These are phyloP conservation scores for Neoboletus brunneissimus DNA, from an alignment of 768 basidiomycete genomes.

Conservation along the genomic window DNA sequence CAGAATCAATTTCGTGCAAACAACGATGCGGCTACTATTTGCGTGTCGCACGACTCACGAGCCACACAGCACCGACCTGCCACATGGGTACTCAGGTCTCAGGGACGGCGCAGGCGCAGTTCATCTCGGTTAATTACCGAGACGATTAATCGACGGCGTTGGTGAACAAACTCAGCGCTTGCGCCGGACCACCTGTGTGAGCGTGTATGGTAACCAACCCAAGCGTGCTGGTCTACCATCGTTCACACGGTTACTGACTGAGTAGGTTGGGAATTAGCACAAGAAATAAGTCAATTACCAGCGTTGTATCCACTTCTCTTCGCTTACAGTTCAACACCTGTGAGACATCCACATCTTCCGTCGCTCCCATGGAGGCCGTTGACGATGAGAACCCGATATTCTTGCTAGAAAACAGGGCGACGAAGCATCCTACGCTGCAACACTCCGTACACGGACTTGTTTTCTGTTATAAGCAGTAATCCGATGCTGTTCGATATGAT, in stretches of 20 bases:
- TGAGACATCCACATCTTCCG: not conserved
- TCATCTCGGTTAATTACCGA: not conserved
- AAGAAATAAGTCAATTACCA: not conserved
- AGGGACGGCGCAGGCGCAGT: not conserved
- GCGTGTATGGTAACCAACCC: not conserved
- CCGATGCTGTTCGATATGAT: not conserved
- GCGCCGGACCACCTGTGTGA: not conserved
- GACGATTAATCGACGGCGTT: not conserved
- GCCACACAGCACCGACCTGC: not conserved
- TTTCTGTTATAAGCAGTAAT: not conserved
- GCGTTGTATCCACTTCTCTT: not conserved
- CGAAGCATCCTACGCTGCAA: not conserved
- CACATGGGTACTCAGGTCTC: not conserved
- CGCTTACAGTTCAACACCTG: not conserved
- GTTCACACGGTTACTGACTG: not conserved
- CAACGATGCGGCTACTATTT: not conserved
- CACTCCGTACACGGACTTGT: not conserved
- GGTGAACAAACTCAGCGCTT: not conserved
- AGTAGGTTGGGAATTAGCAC: not conserved
- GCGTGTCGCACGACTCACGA: not conserved
- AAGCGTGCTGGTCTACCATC: not conserved
- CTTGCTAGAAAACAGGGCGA: not conserved
- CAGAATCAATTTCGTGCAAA: not conserved
- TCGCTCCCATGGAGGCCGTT: not conserved
- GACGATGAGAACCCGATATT: not conserved